Evolutionary conservation across 2,329 filamentous ascomycete genomes (phyloP).

Genomic region (Leptographium lundbergii): DNA sequence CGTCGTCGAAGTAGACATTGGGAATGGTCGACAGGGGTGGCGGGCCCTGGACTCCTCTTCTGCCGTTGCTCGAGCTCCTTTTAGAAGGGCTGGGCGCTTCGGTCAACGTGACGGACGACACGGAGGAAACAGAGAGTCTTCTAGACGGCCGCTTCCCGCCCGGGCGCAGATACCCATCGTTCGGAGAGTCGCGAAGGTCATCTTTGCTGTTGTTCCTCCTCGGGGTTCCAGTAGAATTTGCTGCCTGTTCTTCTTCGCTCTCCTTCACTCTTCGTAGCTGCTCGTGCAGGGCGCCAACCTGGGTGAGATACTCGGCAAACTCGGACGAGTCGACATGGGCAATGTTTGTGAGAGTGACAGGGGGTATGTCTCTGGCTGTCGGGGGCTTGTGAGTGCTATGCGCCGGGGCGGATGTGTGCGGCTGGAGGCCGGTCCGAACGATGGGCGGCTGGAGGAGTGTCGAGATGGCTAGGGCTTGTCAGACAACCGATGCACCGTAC

Average conservation of each 20-base stretch:
- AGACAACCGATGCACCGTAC: background rate
- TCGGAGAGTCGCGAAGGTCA: constrained; percentile 24
- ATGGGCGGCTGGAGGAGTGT: constrained; percentile 87
- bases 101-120: constrained; percentile 27
- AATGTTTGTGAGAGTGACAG: constrained; percentile 82
- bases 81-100: constrained; percentile 30
- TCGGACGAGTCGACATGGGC: constrained; percentile 64
- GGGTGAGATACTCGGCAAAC: constrained; percentile 73
- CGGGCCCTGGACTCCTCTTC: constrained; percentile 55
- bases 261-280: constrained; percentile 76
- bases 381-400: constrained; percentile 71
- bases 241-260: constrained; percentile 49
- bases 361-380: constrained; percentile 80
- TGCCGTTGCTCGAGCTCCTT: constrained; percentile 34
- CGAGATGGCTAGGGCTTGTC: constrained; percentile 60
- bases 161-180: constrained; percentile 36
- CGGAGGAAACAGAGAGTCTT: constrained; percentile 33
- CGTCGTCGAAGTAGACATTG: constrained; percentile 83
- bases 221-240: constrained; percentile 20
- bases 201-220: constrained; percentile 29
- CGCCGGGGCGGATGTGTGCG: constrained; percentile 57
- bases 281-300: constrained; percentile 81
- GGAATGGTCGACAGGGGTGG: constrained; percentile 89
- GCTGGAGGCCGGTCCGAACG: constrained; percentile 72
- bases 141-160: constrained; percentile 26